Percentiles rank a stretch among this genome's conserved stretches.
Conservation (phyloP, 202 grass and related monocot species). For the Alloteropsis angusta region DNA sequence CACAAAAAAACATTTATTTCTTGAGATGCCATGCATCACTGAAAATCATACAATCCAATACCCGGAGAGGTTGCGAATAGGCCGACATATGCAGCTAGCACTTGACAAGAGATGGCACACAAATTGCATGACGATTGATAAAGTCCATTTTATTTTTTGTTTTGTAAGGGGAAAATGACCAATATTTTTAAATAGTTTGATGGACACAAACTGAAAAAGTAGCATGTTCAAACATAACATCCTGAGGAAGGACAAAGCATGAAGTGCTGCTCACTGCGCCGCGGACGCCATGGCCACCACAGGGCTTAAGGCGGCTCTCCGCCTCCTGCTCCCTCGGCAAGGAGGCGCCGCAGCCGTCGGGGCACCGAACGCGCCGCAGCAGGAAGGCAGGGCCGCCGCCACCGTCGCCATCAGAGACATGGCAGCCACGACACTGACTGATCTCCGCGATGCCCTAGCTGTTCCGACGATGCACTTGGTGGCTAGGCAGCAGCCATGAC, state of each 20-base stretch:
- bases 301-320: neutral
- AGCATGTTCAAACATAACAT: neutral
- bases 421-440: neutral
- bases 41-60: neutral
- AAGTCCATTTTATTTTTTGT: neutral
- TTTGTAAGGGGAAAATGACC: neutral
- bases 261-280: conserved; percentile 11
- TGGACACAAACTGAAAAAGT: neutral
- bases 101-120: neutral
- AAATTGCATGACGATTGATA: neutral
- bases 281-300: conserved; percentile 33
- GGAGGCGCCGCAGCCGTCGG: neutral
- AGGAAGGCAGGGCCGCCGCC: neutral
- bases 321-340: neutral
- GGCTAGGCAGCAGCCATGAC: neutral
- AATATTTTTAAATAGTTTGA: neutral
- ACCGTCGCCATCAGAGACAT: conserved; percentile 15
- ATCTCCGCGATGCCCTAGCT: neutral
- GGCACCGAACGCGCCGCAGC: neutral
- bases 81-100: neutral
- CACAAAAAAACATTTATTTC: neutral
- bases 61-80: neutral
- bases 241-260: neutral
- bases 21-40: no score
- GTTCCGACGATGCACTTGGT: neutral